Base-by-base conservation (phyloP, 768 basidiomycete genomes). In the Rhodotorula toruloides region DNA sequence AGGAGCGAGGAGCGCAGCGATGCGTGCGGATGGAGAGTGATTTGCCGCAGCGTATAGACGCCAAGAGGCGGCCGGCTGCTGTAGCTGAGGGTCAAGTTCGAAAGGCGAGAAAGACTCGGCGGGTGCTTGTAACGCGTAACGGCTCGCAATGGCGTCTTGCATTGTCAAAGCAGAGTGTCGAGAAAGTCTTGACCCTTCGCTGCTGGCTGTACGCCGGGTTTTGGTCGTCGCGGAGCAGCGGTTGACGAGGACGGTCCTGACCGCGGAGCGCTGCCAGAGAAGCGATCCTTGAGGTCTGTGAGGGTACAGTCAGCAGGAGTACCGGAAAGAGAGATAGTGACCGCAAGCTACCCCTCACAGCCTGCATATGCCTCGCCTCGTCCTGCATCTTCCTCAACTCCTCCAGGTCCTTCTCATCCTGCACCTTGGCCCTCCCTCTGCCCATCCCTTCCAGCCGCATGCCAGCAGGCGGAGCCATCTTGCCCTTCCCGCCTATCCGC, bases 281-380 rank as follows among this genome's bases (percentile, higher is more conserved):
- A 67, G 22, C 66, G 60, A 40, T 67, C 61, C 34, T 67, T 67
- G 22, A 67, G 31, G 49, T 67, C 66, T 67, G 44, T 10, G 40
- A 5, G 7, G 3, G 22, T 0, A 14, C 3, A 10, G 9, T 4
- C 2, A 43, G 13, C 13, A 14, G 29, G 10, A 17, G 47, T 11
- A 7, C 21, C 22, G 19, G n/a, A 31, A 40, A 11, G 16, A 36
- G 12, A 19, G 39, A 4, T 22, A 32, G 46, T 19, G 22, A n/a
- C 19, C 13, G 11, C 14, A 29, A 17, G 13, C 22, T 10, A 67
- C 66, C 66, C 58, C 66, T 39, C 25, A 67, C 40, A 1, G 66
- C 66, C 44, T 67, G 66, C 34, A 42, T 57, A 37, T 56, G n/a
- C 44, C 52, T 39, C 16, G 66, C 66, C 46, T 67, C 66, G 55